Evolutionary conservation across 768 basidiomycete species (phyloP).

Genomic region (Clitopilus hobsonii): DNA sequence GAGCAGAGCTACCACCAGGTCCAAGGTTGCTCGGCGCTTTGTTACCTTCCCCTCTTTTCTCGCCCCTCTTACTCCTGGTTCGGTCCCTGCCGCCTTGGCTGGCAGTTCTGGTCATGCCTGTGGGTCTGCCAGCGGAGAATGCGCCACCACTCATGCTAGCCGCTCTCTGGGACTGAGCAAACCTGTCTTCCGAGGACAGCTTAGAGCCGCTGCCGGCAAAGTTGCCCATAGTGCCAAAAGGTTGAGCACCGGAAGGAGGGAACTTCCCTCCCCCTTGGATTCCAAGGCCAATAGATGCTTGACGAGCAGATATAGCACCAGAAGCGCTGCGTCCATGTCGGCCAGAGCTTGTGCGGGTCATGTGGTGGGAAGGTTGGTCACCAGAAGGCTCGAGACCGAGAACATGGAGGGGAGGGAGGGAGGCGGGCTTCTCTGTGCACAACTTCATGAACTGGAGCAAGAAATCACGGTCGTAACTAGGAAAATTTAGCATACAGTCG

Average conservation of each 20-base stretch:
- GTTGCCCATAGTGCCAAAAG: conserved; percentile 58
- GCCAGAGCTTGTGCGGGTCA: conserved; percentile 63
- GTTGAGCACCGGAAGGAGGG: conserved; percentile 40
- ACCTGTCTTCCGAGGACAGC: conserved; percentile 70
- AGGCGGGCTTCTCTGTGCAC: conserved; percentile 93
- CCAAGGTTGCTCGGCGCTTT: conserved; percentile 22
- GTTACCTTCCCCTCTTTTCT: conserved; percentile 59
- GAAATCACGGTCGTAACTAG: conserved; percentile 97
- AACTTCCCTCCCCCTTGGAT: conserved; percentile 36
- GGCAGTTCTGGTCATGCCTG: conserved; percentile 63
- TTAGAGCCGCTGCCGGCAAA: conserved; percentile 51
- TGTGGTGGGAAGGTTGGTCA: conserved; percentile 43
- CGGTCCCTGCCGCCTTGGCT: conserved; percentile 62
- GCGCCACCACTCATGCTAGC: conserved; percentile 51
- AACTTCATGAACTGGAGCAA: conserved; percentile 92
- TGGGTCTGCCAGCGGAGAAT: conserved; percentile 50
- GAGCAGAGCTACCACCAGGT: conserved; percentile 10
- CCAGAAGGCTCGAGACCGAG: conserved; percentile 80
- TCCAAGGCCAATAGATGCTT: conserved; percentile 40
- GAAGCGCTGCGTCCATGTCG: conserved; percentile 47
- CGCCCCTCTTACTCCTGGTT: conserved; percentile 81
- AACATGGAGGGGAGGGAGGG: conserved; percentile 82
- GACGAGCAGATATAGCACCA: conserved; percentile 40
- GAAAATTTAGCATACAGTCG: background rate
- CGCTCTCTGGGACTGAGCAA: conserved; percentile 47